A percentile compares a stretch with the other conserved stretches of the same genome.
These are phyloP conservation scores for Zea mays DNA, from an alignment of 176 grass and related monocot genomes.

Conservation along the genomic window DNA sequence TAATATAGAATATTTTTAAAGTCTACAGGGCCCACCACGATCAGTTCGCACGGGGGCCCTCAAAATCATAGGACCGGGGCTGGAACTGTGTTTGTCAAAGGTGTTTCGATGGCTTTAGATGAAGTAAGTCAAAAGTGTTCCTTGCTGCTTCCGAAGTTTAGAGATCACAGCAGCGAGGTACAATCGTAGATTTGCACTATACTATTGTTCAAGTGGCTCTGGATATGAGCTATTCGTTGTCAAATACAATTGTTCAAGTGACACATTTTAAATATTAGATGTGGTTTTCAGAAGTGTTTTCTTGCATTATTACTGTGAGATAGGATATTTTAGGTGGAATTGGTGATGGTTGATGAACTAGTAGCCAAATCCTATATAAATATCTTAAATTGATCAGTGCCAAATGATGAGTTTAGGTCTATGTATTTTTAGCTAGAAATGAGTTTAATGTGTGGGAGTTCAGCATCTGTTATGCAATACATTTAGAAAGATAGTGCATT, in stretches of 20 bases:
- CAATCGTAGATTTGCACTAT: neutral
- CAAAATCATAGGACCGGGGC: too few relatives aligned
- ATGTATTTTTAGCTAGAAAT: neutral
- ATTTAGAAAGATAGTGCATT: neutral
- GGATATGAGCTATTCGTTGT: too few relatives aligned
- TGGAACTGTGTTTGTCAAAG: too few relatives aligned
- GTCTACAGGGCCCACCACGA: too few relatives aligned
- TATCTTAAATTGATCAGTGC: neutral
- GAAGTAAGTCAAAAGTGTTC: neutral
- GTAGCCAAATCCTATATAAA: neutral
- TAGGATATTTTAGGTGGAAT: neutral
- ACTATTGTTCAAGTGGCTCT: too few relatives aligned
- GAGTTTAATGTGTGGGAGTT: neutral
- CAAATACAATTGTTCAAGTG: too few relatives aligned
- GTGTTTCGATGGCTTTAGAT: neutral
- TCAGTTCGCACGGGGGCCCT: too few relatives aligned
- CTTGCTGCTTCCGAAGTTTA: neutral
- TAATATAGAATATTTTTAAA: too few relatives aligned
- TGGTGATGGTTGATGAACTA: slow-evolving; percentile 12
- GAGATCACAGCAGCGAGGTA: neutral
- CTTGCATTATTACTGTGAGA: neutral
- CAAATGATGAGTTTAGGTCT: neutral
- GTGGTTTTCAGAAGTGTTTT: neutral
- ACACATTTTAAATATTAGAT: neutral
- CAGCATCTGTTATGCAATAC: neutral